Evolutionary conservation across 805 yeast species (phyloP), one percentile per base, ranked within the genome.

Genomic region (Wickerhamiella kurtzmanii): DNA sequence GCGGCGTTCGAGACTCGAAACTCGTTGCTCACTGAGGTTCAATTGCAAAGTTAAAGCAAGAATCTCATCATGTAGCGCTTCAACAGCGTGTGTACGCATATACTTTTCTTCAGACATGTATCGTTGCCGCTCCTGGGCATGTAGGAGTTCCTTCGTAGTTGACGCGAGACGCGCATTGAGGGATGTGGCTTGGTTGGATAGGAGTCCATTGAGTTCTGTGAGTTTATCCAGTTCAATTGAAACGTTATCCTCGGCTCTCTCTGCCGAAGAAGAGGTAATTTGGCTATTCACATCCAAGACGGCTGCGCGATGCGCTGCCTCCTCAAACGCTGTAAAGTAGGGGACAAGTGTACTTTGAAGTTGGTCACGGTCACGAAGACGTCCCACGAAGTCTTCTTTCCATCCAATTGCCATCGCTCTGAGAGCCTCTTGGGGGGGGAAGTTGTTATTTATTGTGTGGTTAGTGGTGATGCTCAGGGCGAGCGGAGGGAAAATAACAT

Each of bases 41-140:
- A 67, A 65, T 56, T 80, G 87, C 37, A 84, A 77, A 45, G 76
- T 74, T 50, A 70, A 56, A 0, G 79, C 71, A 17, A 83, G 66
- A 22, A 79, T 65, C 56, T 83, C 92, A 56, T 84, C 88, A 49
- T 79, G 80, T 39, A 80, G 60, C 28, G 71, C 64, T 50, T 76
- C 82, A 17, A 78, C 70, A 3, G 79, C 71, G 53, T 72, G 72
- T 45, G 77, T 71, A 60, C 77, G 79, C 22, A 70, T 25, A 46
- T 54, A 53, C 45, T 56, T 55, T 43, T 56, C 60, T 41, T 57
- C 60, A 9, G 52, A 44, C 45, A 52, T 43, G 18, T 52, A 51
- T 4, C 59, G 41, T 1, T 48, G 47, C 4, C 52, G 48, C 37
- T 50, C 48, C 44, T 57, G 57, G 1, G 55, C 53, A 22, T 41